Evolutionary conservation across 495 filamentous ascomycete genomes (phyloP), one percentile per base, ranked within the genome.

Genomic region (Penicillium atrosanguineum): DNA sequence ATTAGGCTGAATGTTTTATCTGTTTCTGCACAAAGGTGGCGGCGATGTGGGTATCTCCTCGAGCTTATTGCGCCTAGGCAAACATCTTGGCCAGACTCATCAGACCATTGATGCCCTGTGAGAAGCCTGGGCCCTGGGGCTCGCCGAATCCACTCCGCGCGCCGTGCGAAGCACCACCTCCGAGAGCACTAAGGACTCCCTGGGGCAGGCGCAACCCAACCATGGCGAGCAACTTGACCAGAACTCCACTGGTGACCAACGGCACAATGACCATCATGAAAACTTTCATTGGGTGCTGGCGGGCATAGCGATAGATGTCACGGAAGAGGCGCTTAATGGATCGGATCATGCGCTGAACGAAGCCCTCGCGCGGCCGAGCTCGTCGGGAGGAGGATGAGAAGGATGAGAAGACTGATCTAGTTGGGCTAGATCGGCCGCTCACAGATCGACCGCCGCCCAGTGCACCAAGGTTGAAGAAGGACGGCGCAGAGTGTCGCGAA

Each of bases 211-310:
- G 74, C 39, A 96, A 73, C 0, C 91, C 91, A 65, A 96, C 84
- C 69, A 85, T 82, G 20, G 79, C 79, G 12, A 94, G 75, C 20
- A 95, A 67, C 25, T 83, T 85, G 4, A 82, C 80, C 60, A 97
- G 69, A 23, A 89, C 85, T 6, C 91, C 91, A 45, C 89, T 89
- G 0, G 86, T 89, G 51, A 96, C 73, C 43, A 97, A 76, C 18
- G 91, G 91, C 77, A 95, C 79, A 48, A 95, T 82, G 28, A 95
- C 86, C 16, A 94, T 77, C 75, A 92, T 83, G 69, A 95, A 84
- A 3, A 93, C 86, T 70, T 92, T 94, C 57, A 90, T 60, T 0
- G 91, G 91, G 64, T 96, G 83, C 7, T 81, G 76, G 62, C 88
- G 83, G 50, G 87, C 86, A 68, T 91, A 95, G 65, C 83, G 78